Conservation (phyloP, 2,329 filamentous ascomycete genomes). For the Aspergillus costaricaensis region DNA sequence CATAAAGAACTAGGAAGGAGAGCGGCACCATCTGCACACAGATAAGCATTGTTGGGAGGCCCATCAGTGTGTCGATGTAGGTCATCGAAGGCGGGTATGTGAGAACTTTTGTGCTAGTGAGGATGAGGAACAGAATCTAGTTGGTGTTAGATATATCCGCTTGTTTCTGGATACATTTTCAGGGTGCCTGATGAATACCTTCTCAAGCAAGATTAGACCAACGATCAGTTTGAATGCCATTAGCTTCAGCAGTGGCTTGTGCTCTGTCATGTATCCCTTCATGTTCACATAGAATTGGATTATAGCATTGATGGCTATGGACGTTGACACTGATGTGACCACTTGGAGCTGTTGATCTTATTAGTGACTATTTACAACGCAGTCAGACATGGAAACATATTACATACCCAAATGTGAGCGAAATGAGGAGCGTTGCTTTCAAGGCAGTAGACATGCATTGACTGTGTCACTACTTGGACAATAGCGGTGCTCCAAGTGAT, state of each 20-base stretch:
- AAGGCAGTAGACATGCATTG: slow-evolving; percentile 31
- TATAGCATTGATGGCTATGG: slow-evolving; percentile 27
- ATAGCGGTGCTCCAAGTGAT: slow-evolving; percentile 28
- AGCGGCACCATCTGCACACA: slow-evolving; percentile 37
- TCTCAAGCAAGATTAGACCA: slow-evolving; percentile 31
- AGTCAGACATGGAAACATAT: no score
- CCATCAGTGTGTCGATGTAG: slow-evolving; percentile 34
- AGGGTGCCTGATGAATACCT: slow-evolving; percentile 16
- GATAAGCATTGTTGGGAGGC: slow-evolving; percentile 34
- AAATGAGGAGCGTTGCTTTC: slow-evolving; percentile 35
- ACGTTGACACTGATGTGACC: slow-evolving; percentile 18
- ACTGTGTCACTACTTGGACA: slow-evolving; percentile 35
- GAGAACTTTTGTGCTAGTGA: slow-evolving; percentile 22
- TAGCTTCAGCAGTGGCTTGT: slow-evolving; percentile 36
- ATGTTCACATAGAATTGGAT: slow-evolving; percentile 31
- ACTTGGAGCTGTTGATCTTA: no score
- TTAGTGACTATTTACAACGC: no score
- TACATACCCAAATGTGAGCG: slow-evolving; percentile 41
- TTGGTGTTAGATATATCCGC: background rate
- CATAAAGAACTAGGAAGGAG: slow-evolving; percentile 33
- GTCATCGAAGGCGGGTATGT: slow-evolving; percentile 26
- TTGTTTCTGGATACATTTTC: no score
- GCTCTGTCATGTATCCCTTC: slow-evolving; percentile 27
- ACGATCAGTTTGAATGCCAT: slow-evolving; percentile 40
- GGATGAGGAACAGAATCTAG: slow-evolving; percentile 34